Conservation (phyloP, 441 rosid species). For the Populus hybrid region DNA sequence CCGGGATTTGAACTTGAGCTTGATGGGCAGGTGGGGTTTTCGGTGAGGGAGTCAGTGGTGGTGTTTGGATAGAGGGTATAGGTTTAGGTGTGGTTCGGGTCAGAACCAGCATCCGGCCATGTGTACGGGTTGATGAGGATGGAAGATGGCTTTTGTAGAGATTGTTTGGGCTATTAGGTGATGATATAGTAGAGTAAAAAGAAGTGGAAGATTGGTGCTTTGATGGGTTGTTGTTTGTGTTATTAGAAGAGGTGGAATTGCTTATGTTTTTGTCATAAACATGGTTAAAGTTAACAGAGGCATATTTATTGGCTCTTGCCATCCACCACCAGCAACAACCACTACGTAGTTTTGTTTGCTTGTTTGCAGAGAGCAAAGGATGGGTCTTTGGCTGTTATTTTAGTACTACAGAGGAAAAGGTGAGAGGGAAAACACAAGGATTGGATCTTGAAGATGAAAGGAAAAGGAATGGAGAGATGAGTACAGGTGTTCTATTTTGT, state of each 20-base stretch:
- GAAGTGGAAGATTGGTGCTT: conserved; percentile 17
- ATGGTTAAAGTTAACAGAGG: conserved; percentile 70
- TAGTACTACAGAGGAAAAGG: background rate
- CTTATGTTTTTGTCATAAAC: conserved; percentile 49
- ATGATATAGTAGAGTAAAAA: conserved; percentile 22
- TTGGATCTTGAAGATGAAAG: background rate
- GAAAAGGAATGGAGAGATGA: background rate
- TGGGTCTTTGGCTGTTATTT: background rate
- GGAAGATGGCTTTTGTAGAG: conserved; percentile 24
- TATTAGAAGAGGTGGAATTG: conserved; percentile 15
- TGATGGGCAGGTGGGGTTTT: conserved; percentile 5
- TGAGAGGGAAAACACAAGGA: background rate
- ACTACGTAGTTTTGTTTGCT: background rate
- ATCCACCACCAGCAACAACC: conserved; percentile 42
- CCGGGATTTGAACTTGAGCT: conserved; percentile 12
- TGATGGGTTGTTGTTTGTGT: conserved; percentile 17
- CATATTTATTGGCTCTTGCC: conserved; percentile 78
- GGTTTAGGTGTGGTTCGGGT: conserved; percentile 61
- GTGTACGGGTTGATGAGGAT: conserved; percentile 34
- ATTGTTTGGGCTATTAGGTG: conserved; percentile 17
- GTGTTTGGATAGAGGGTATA: conserved; percentile 10
- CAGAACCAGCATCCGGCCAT: conserved; percentile 89
- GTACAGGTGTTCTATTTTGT: background rate
- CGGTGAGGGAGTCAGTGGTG: conserved; percentile 20
- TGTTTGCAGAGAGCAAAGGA: background rate